phyloP scores from a whole-genome alignment of 2,329 filamentous ascomycete species.

The Ceratocystis diversiconidia region DNA sequence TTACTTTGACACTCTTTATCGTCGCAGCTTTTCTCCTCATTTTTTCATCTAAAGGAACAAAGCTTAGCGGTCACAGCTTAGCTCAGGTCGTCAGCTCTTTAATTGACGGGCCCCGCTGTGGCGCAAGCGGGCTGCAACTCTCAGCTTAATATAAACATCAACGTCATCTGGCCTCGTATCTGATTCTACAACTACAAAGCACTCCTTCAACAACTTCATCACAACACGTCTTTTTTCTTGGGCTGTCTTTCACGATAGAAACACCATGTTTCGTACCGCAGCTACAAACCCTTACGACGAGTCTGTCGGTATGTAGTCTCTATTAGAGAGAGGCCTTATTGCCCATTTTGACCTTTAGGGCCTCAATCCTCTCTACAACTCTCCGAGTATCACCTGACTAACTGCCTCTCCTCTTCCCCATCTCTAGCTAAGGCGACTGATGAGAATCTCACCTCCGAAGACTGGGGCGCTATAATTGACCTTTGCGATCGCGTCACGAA shows the following conservation, averaged over 20 bases:
- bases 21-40: background rate
- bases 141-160: background rate
- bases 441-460: slow-evolving; percentile 84
- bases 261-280: slow-evolving; percentile 45
- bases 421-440: slow-evolving; percentile 64
- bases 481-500: slow-evolving; percentile 45
- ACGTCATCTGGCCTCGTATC: slow-evolving; percentile 2
- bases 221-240: background rate
- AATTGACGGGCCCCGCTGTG: slow-evolving; percentile 11
- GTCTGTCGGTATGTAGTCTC: slow-evolving; percentile 37
- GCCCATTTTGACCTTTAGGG: slow-evolving; percentile 18
- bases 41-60: background rate
- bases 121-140: slow-evolving; percentile 2
- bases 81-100: background rate
- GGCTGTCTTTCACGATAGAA: slow-evolving; percentile 11
- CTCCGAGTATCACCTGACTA: slow-evolving; percentile 12
- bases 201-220: background rate
- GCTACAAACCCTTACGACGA: slow-evolving; percentile 45
- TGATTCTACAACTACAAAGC: slow-evolving; percentile 16
- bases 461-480: slow-evolving; percentile 52
- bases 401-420: background rate
- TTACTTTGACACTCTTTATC: background rate
- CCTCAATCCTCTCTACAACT: background rate
- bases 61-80: background rate
- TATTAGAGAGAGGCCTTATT: slow-evolving; percentile 6